Evolutionary conservation across 2,329 filamentous ascomycete species (phyloP).

Genomic region (Chaetothyriales sp.): DNA sequence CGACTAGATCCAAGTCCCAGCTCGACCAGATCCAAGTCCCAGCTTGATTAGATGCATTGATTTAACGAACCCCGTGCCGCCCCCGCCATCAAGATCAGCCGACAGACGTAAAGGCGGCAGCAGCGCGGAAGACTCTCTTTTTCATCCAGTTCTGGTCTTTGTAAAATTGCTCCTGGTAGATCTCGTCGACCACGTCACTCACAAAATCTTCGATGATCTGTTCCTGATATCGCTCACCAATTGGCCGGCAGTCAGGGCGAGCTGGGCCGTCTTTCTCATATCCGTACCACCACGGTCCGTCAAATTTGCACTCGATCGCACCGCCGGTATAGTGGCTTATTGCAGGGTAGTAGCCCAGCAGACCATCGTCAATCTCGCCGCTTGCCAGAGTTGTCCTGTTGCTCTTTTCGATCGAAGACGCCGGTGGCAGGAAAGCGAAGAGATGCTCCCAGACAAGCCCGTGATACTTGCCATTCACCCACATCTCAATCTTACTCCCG

Average conservation of each 20-base stretch:
- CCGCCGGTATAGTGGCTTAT: conserved; percentile 86
- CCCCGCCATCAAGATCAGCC: background rate
- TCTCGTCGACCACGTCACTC: conserved; percentile 87
- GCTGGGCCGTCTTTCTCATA: conserved; percentile 25
- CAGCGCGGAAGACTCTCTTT: conserved; percentile 14
- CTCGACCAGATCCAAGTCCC: background rate
- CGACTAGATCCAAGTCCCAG: too few species aligned
- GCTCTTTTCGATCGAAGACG: conserved; percentile 51
- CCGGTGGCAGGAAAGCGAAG: conserved; percentile 79
- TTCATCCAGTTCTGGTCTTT: conserved; percentile 16
- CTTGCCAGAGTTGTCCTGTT: conserved; percentile 41
- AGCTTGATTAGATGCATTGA: too few species aligned
- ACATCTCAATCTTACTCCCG: conserved; percentile 71
- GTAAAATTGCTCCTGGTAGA: conserved; percentile 39
- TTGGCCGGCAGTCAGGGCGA: conserved; percentile 32
- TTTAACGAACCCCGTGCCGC: background rate
- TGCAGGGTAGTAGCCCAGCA: conserved; percentile 89
- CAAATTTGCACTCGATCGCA: conserved; percentile 85
- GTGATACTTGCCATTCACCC: conserved; percentile 79
- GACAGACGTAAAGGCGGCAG: background rate
- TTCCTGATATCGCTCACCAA: conserved; percentile 73
- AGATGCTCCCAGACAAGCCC: conserved; percentile 81
- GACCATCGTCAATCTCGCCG: conserved; percentile 57
- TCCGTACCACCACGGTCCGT: conserved; percentile 72
- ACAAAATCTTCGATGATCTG: conserved; percentile 91